A percentile compares a stretch with the other conserved stretches of the same genome.
Conservation (phyloP, 192 early-diverging fungal genomes). For the Lobosporangium transversale region DNA sequence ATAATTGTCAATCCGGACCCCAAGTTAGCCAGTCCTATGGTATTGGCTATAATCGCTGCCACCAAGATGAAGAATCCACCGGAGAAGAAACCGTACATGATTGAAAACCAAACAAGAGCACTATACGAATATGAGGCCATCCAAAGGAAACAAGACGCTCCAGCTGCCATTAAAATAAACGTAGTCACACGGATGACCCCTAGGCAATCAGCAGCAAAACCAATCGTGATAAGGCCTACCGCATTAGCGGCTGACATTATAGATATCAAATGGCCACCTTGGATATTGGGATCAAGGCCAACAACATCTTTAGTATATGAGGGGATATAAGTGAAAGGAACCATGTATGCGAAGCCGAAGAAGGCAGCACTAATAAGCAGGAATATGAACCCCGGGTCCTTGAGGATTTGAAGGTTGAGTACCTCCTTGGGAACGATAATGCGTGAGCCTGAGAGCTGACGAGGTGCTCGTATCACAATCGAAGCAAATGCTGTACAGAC, state of each 20-base stretch:
- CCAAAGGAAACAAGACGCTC: too few species aligned
- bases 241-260: constrained; percentile 55
- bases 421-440: too few species aligned
- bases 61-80: too few species aligned
- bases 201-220: too few species aligned
- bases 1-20: too few species aligned
- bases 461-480: constrained; percentile 40
- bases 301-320: constrained; percentile 35
- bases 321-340: constrained; percentile 27
- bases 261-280: constrained; percentile 45
- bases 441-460: too few species aligned
- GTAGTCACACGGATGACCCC: constrained; percentile 37
- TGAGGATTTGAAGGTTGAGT: constrained; percentile 27
- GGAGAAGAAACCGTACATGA: too few species aligned
- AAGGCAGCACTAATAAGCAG: constrained; percentile 13
- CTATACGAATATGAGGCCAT: too few species aligned
- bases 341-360: constrained; percentile 34
- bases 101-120: too few species aligned
- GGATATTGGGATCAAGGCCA: constrained; percentile 43
- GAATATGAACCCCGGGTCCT: constrained; percentile 36
- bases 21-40: too few species aligned
- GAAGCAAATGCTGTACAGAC: constrained; percentile 49
- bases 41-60: too few species aligned
- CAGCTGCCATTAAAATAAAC: constrained; percentile 26
- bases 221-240: constrained; percentile 38